These are phyloP conservation scores for Irpex sp. DNA, from an alignment of 1,284 basidiomycete genomes.

Conservation along the genomic window DNA sequence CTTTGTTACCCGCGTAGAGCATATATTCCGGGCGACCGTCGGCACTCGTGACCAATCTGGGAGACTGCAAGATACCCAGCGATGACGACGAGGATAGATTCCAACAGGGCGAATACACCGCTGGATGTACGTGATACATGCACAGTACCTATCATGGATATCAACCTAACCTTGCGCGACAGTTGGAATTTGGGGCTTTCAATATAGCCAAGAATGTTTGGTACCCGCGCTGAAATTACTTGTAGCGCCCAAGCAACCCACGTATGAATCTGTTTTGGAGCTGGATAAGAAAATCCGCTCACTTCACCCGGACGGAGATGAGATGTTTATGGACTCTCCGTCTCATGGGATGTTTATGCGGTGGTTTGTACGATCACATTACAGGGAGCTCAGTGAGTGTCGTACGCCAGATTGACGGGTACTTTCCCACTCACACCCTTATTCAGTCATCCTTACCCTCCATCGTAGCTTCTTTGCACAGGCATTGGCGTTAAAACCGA, in stretches of 20 bases:
- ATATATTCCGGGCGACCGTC: conserved; percentile 49
- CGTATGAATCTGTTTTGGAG: conserved; percentile 40
- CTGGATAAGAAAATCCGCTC: conserved; percentile 43
- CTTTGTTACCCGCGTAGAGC: conserved; percentile 30
- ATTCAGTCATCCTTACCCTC: conserved; percentile 26
- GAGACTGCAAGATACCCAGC: conserved; percentile 42
- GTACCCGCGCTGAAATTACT: conserved; percentile 39
- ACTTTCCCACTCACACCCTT: background rate
- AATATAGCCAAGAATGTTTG: conserved; percentile 36
- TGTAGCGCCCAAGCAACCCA: conserved; percentile 38
- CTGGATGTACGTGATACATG: conserved; percentile 37
- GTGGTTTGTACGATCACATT: conserved; percentile 40
- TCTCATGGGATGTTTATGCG: conserved; percentile 39
- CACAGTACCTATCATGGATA: background rate
- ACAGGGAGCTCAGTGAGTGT: conserved; percentile 42
- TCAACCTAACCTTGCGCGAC: background rate
- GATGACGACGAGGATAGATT: conserved; percentile 39
- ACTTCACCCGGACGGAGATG: conserved; percentile 25
- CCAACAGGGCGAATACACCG: conserved; percentile 37
- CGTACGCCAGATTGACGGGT: background rate
- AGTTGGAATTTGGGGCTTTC: conserved; percentile 49
- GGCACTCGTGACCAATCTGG: conserved; percentile 34
- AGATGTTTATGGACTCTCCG: conserved; percentile 15
- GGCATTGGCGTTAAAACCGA: conserved; percentile 26
- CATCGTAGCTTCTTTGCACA: conserved; percentile 31